Evolutionary conservation across 495 filamentous ascomycete genomes (phyloP), one percentile per base, ranked within the genome.

Genomic region (Tetracladium marchalianum): DNA sequence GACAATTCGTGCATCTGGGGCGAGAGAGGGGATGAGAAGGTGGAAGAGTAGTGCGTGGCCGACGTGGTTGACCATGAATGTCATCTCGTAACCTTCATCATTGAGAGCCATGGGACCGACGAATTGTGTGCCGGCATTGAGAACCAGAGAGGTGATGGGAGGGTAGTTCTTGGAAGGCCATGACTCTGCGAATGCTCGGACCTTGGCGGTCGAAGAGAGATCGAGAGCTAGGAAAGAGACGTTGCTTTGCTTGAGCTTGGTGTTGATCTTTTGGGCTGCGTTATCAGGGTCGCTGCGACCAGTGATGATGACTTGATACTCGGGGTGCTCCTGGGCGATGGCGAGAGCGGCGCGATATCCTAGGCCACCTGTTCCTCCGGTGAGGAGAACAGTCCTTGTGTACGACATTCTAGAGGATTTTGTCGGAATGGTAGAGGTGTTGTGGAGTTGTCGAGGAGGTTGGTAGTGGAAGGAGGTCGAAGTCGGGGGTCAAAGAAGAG

Each of bases 31-130:
- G 5, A 62, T 56, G 19, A 75, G 60, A 15, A 76, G 65, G 39
- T 66, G 71, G 55, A 74, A 75, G 15, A 77, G 68, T 0, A 75
- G 58, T 11, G 75, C 70, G 44, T 66, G 62, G 4, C 65, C 64
- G n/a, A 66, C 52, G 37, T 66, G 64, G 38, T 55, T 63, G 35
- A 66, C 56, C 5, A 49, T 54, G 39, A 62, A 64, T 13, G 59
- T 62, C 7, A 51, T 15, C 43, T 75, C 71, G 39, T 70, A 51
- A 1, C 66, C 65, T 16, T 71, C 64, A 1, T 46, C 48, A 0
- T 64, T 68, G 38, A 62, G 65, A 3, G 39, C 16, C 7, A 67
- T 39, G 3, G 43, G 42, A 1, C 51, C 47, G 12, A 64, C 61
- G 16, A 71, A 61, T 35, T 75, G 70, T 0, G 70, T 40, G 9